Percentiles rank a stretch among this genome's conserved stretches.
phyloP scores from a whole-genome alignment of 2,329 filamentous ascomycete genomes.

The Diaporthe destruens region DNA sequence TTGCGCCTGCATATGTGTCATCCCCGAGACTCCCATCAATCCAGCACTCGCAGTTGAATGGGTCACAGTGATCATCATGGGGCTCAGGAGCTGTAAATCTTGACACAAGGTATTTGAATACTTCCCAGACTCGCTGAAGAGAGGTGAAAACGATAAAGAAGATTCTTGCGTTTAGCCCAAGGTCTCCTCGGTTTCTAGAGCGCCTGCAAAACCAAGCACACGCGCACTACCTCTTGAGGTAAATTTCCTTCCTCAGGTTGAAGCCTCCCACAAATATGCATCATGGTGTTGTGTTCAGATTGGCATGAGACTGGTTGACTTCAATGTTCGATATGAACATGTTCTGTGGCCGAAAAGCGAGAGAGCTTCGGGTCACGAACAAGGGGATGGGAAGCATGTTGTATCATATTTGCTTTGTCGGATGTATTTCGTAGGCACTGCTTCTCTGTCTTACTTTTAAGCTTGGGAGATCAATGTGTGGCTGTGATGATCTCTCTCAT shows the following conservation, averaged over 20 bases:
- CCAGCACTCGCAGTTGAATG: neutral
- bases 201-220: neutral
- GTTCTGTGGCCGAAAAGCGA: neutral
- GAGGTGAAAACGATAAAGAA: neutral
- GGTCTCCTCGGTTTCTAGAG: neutral
- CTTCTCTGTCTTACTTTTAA: neutral
- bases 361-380: neutral
- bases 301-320: neutral
- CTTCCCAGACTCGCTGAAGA: neutral
- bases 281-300: neutral
- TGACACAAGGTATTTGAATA: neutral
- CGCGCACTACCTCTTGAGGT: neutral
- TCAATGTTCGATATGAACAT: neutral
- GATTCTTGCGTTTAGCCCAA: neutral
- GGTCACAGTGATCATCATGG: neutral
- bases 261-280: neutral
- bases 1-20: neutral
- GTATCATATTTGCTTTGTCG: neutral
- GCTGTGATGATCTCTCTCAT: neutral
- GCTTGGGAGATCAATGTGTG: neutral
- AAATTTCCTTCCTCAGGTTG: neutral
- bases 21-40: neutral
- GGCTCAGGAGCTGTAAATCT: neutral
- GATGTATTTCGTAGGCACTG: neutral
- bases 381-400: neutral